Percentiles rank a stretch among this genome's conserved stretches.
Conservation (phyloP, 1,284 basidiomycete genomes). For the Fistulina hepatica region DNA sequence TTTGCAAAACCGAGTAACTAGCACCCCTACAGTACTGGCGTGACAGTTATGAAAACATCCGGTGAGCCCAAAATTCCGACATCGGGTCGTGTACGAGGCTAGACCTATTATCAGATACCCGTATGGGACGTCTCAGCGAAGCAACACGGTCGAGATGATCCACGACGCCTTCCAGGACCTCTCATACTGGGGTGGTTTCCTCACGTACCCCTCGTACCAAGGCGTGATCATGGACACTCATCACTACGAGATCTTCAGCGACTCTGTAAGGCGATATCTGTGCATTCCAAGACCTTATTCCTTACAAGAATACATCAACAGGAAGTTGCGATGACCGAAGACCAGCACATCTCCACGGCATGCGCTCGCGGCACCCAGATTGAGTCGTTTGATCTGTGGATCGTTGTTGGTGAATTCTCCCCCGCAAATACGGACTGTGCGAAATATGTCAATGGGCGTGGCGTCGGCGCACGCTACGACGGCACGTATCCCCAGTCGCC, state of each 20-base stretch:
- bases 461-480: constrained; percentile 70
- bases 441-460: constrained; percentile 61
- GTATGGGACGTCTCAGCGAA: constrained; percentile 42
- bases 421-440: constrained; percentile 82
- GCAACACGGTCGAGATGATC: constrained; percentile 59
- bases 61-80: constrained; percentile 29
- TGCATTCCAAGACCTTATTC: background rate
- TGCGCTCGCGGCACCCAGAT: constrained; percentile 43
- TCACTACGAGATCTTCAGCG: constrained; percentile 72
- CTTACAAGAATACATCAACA: constrained; percentile 16
- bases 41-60: constrained; percentile 66
- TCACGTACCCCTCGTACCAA: constrained; percentile 43
- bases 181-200: constrained; percentile 63
- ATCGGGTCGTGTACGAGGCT: constrained; percentile 4
- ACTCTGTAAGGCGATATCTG: constrained; percentile 30
- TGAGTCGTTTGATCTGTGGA: constrained; percentile 52
- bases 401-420: constrained; percentile 80
- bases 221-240: constrained; percentile 80
- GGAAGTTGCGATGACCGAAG: constrained; percentile 40
- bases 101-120: constrained; percentile 28
- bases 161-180: constrained; percentile 80
- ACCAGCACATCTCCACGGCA: constrained; percentile 56
- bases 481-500: constrained; percentile 61
- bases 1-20: background rate
- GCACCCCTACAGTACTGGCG: constrained; percentile 44